Evolutionary conservation across 371 early-diverging fungal species (phyloP).

Genomic region (Blakeslea trispora): DNA sequence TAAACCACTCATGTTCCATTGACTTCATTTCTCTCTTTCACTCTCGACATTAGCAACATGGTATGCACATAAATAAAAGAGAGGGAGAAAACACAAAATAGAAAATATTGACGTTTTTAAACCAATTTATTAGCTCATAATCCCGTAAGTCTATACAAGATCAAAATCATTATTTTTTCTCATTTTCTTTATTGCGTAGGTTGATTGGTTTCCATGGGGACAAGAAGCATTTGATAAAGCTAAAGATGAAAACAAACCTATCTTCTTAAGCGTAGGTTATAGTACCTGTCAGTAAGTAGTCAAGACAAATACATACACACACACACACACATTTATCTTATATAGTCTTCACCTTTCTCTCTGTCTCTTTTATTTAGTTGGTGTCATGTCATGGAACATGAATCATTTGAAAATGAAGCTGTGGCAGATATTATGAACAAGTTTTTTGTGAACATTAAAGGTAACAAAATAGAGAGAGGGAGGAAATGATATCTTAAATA

Average conservation of each 20-base stretch:
- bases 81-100: too few relatives aligned
- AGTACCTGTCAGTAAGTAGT: constrained; percentile 64
- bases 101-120: too few relatives aligned
- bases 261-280: constrained; percentile 71
- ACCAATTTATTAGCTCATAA: constrained; percentile 48
- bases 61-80: constrained; percentile 15
- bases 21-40: background rate
- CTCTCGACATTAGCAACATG: constrained; percentile 45
- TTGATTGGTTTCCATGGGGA: constrained; percentile 78
- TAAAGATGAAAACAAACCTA: constrained; percentile 55
- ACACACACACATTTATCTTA: too few relatives aligned
- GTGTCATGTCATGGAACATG: constrained; percentile 76
- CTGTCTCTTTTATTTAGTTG: constrained; percentile 35
- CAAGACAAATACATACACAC: too few relatives aligned
- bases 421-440: constrained; percentile 64
- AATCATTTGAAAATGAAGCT: constrained; percentile 62
- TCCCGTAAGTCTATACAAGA: constrained; percentile 31
- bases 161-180: background rate
- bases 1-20: too few relatives aligned
- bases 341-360: background rate
- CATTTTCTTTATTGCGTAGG: constrained; percentile 19
- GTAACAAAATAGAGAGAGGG: constrained; percentile 23
- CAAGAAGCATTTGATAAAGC: constrained; percentile 66
- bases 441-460: constrained; percentile 62
- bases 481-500: too few relatives aligned